Conservation (phyloP, 331 rosid genomes). For the Dryas integrifolia region DNA sequence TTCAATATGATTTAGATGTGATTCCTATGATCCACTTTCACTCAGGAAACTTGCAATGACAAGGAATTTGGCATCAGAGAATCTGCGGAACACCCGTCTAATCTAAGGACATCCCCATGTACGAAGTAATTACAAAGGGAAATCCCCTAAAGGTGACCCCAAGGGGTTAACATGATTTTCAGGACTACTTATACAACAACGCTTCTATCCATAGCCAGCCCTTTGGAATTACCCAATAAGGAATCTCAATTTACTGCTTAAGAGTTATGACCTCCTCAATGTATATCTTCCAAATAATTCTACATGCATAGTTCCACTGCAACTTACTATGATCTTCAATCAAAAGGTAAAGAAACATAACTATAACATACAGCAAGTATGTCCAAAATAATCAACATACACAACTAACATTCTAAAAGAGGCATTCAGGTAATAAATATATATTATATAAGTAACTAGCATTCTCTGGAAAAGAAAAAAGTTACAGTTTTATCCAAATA, state of each 20-base stretch:
- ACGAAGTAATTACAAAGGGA: neutral
- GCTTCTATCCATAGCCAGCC: neutral
- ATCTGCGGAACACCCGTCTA: neutral
- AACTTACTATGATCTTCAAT: neutral
- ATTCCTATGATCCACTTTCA: neutral
- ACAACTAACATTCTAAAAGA: neutral
- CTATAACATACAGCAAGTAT: slow-evolving; percentile 2
- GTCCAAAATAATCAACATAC: neutral
- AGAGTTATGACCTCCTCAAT: neutral
- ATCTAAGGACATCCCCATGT: neutral
- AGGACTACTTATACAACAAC: neutral
- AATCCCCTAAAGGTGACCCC: neutral
- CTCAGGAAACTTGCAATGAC: neutral
- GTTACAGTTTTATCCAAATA: slow-evolving; percentile 34
- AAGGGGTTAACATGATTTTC: neutral
- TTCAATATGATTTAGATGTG: neutral
- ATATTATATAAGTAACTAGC: slow-evolving; percentile 26
- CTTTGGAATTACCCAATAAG: neutral
- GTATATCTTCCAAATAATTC: neutral
- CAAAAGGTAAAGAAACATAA: neutral
- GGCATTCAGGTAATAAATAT: slow-evolving; percentile 12
- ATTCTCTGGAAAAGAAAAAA: slow-evolving; percentile 19
- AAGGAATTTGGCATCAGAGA: neutral
- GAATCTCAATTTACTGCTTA: neutral
- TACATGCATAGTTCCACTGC: neutral